phyloP scores from a whole-genome alignment of 306 rosid species.

The Begonia loranthoides region DNA sequence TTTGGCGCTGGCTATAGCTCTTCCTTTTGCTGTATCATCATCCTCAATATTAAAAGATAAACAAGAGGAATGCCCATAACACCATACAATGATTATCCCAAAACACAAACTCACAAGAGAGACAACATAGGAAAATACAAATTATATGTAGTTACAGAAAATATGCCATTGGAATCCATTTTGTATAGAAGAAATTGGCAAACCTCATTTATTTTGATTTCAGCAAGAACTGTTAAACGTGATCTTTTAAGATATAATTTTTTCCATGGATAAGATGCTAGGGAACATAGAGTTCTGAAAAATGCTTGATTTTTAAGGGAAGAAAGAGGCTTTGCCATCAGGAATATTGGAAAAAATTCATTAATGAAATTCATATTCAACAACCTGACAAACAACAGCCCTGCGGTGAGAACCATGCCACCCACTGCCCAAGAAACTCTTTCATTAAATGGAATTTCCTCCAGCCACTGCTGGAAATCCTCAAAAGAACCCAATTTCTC shows the following conservation, averaged over 20 bases:
- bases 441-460: constrained; percentile 49
- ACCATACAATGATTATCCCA: neutral
- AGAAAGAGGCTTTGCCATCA: neutral
- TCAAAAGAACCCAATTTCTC: constrained; percentile 21
- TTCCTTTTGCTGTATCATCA: constrained; percentile 37
- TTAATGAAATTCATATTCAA: neutral
- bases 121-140: neutral
- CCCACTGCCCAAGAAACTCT: constrained; percentile 91
- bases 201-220: neutral
- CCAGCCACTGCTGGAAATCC: constrained; percentile 47
- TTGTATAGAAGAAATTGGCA: neutral
- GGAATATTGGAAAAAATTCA: neutral
- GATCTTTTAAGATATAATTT: no score
- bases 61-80: constrained; percentile 1
- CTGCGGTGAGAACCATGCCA: constrained; percentile 89
- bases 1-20: constrained; percentile 42
- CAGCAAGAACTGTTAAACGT: neutral
- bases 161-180: no score
- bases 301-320: neutral
- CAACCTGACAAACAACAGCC: constrained; percentile 62
- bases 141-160: neutral
- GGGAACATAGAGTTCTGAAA: neutral
- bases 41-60: neutral
- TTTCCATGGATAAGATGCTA: neutral
- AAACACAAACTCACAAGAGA: neutral